phyloP scores from a whole-genome alignment of 2,329 filamentous ascomycete species.

The Sporothrix luriei region DNA sequence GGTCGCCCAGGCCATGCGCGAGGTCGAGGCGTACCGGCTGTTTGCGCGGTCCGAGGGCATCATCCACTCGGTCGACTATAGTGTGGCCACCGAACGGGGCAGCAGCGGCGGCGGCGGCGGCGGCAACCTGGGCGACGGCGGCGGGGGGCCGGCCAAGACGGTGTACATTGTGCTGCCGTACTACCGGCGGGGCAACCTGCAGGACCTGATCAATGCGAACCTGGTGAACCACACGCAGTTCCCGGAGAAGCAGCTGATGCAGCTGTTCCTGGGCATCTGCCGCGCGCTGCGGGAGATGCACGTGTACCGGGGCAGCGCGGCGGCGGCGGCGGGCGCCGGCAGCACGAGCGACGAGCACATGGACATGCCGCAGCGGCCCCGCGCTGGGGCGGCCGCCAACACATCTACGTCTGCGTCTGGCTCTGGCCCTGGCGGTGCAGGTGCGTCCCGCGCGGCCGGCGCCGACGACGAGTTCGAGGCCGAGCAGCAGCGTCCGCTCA shows the following conservation, averaged over 20 bases:
- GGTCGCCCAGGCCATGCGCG: slow-evolving; percentile 89
- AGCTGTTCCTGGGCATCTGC: slow-evolving; percentile 88
- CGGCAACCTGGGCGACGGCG: slow-evolving; percentile 52
- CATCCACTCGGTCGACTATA: slow-evolving; percentile 82
- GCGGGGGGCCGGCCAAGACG: slow-evolving; percentile 71
- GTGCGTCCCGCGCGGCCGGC: slow-evolving; percentile 46
- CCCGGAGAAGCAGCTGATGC: slow-evolving; percentile 84
- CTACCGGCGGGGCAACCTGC: slow-evolving; percentile 90
- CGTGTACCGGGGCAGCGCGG: slow-evolving; percentile 66
- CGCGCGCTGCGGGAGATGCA: slow-evolving; percentile 89
- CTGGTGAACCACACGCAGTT: slow-evolving; percentile 92
- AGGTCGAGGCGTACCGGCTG: slow-evolving; percentile 93
- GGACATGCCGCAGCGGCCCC: slow-evolving; percentile 52
- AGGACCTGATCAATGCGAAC: slow-evolving; percentile 98
- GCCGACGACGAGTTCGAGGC: slow-evolving; percentile 64
- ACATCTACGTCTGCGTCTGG: neutral
- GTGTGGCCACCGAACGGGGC: slow-evolving; percentile 72
- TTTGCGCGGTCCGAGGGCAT: slow-evolving; percentile 84
- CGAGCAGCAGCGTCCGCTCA: slow-evolving; percentile 78
- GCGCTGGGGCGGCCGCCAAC: too few species aligned
- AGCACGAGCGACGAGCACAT: slow-evolving; percentile 49
- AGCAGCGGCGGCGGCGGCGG: slow-evolving; percentile 52
- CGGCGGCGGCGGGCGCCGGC: slow-evolving; percentile 15
- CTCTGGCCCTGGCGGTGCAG: slow-evolving; percentile 40
- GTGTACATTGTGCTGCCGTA: slow-evolving; percentile 97